Evolutionary conservation across 345 rosid species (phyloP).

Genomic region (Reutealis trisperma): DNA sequence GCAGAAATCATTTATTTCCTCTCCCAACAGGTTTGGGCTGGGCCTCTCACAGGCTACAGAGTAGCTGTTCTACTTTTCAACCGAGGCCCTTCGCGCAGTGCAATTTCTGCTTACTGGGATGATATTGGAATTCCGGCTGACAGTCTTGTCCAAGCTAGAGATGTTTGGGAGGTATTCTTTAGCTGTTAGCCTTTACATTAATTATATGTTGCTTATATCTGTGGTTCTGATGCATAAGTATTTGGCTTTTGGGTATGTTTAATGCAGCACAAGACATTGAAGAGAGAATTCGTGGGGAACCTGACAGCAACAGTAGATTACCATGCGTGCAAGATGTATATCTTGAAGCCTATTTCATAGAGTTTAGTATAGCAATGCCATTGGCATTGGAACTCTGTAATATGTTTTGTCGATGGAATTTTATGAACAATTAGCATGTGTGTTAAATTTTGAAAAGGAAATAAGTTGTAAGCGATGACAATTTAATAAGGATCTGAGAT

Average conservation of each 20-base stretch:
- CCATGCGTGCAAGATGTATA: slow-evolving; percentile 35
- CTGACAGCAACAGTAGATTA: slow-evolving; percentile 30
- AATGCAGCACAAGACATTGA: slow-evolving; percentile 75
- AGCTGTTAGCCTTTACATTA: too few species aligned
- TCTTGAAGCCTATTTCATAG: slow-evolving; percentile 65
- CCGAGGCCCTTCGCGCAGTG: slow-evolving; percentile 14
- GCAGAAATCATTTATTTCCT: background rate
- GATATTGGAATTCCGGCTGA: slow-evolving; percentile 27
- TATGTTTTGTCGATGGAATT: background rate
- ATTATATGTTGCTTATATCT: too few species aligned
- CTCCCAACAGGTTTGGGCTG: slow-evolving; percentile 32
- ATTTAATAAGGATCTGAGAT: background rate
- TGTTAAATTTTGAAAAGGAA: background rate
- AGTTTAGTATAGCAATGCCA: background rate
- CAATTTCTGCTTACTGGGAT: slow-evolving; percentile 30
- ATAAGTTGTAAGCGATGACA: background rate
- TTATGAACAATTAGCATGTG: too few species aligned
- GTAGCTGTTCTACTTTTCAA: slow-evolving; percentile 26
- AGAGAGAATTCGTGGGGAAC: slow-evolving; percentile 49
- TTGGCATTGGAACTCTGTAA: background rate
- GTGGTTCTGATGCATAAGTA: too few species aligned
- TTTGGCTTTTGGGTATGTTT: slow-evolving; percentile 16
- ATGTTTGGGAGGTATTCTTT: slow-evolving; percentile 29
- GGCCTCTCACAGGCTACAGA: slow-evolving; percentile 29
- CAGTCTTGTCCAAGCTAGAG: slow-evolving; percentile 28